Conservation (phyloP, 306 rosid genomes). For the Pterocarpus macrocarpus region DNA sequence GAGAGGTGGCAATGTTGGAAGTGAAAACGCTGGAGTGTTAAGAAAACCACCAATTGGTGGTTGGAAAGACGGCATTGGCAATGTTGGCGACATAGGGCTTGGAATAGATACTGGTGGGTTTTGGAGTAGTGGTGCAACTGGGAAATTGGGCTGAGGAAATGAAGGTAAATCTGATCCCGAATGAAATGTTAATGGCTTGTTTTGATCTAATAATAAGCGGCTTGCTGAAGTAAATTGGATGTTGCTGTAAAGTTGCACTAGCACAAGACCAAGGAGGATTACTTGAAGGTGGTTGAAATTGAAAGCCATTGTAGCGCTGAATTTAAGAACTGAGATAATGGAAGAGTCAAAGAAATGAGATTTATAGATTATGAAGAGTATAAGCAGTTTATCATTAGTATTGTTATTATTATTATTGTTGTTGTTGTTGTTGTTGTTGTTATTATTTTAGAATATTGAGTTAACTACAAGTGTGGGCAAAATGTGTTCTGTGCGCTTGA, state of each 20-base stretch:
- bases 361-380: not conserved
- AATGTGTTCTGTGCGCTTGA: not conserved
- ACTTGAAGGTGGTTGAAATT: conserved; percentile 12
- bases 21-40: conserved; percentile 13
- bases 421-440: too few species aligned
- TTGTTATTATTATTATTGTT: too few species aligned
- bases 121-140: conserved; percentile 25
- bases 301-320: conserved; percentile 30
- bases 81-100: conserved; percentile 7
- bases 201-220: not conserved
- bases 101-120: not conserved
- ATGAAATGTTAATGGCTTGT: not conserved
- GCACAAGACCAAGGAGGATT: conserved; percentile 1
- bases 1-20: conserved; percentile 37
- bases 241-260: conserved; percentile 7
- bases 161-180: not conserved
- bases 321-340: not conserved
- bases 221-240: conserved; percentile 18
- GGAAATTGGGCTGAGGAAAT: not conserved
- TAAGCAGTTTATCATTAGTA: not conserved
- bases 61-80: conserved; percentile 17
- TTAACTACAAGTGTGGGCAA: not conserved
- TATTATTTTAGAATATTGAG: not conserved
- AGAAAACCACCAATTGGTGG: not conserved
- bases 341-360: not conserved